These are phyloP conservation scores for Pascua sp. DNA, from an alignment of 1,284 basidiomycete species.

Conservation along the genomic window DNA sequence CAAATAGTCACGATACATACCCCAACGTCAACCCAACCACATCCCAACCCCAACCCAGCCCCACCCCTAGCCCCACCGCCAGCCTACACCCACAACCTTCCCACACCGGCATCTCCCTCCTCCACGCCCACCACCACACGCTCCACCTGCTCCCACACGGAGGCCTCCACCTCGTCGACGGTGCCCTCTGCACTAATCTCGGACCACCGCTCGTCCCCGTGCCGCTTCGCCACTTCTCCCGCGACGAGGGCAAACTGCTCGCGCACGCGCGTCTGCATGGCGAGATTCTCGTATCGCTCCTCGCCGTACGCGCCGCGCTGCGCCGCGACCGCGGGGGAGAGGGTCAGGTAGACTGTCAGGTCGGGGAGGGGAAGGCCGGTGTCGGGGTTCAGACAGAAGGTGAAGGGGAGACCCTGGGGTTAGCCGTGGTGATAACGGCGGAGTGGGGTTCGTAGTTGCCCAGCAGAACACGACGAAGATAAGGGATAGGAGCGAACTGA, in stretches of 20 bases:
- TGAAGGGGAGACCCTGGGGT: slow-evolving; percentile 54
- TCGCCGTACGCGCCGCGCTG: slow-evolving; percentile 81
- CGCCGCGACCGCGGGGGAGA: slow-evolving; percentile 67
- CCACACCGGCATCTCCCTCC: not conserved
- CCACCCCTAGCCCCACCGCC: not conserved
- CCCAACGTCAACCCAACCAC: too few relatives aligned
- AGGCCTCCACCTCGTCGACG: slow-evolving; percentile 58
- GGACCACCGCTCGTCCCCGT: slow-evolving; percentile 55
- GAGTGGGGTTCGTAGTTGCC: not conserved
- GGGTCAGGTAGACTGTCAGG: slow-evolving; percentile 79
- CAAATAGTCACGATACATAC: too few relatives aligned
- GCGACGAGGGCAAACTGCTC: slow-evolving; percentile 64
- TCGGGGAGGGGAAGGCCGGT: slow-evolving; percentile 83
- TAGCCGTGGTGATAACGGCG: not conserved
- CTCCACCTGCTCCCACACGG: slow-evolving; percentile 59
- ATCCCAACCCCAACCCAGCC: too few relatives aligned
- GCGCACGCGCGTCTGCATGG: slow-evolving; percentile 68
- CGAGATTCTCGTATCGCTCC: slow-evolving; percentile 81
- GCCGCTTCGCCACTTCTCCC: slow-evolving; percentile 11
- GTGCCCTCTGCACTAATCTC: slow-evolving; percentile 63
- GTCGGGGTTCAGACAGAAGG: slow-evolving; percentile 85
- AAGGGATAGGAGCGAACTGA: not conserved
- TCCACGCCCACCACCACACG: slow-evolving; percentile 37
- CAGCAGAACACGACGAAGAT: too few relatives aligned
- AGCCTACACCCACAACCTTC: slow-evolving; percentile 9